Evolutionary conservation across 371 early-diverging fungal species (phyloP).

Genomic region (Rhizopus sp.): DNA sequence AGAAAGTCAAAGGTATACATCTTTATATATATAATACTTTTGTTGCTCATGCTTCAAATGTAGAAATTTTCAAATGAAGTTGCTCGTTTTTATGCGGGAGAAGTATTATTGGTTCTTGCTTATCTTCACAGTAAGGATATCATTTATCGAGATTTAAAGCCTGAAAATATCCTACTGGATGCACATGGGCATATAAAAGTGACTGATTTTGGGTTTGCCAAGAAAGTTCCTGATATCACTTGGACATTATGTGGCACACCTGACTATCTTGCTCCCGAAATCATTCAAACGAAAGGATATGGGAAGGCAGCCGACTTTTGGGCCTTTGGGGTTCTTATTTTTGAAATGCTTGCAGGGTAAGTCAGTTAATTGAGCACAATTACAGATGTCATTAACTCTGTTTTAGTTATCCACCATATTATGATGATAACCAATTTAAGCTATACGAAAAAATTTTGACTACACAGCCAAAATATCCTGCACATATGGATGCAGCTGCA

Average conservation of each 20-base stretch:
- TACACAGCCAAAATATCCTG: constrained; percentile 86
- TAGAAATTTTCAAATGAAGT: constrained; percentile 85
- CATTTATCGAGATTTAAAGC: constrained; percentile 86
- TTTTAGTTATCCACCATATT: constrained; percentile 82
- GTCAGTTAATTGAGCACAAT: not conserved
- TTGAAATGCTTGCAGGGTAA: constrained; percentile 70
- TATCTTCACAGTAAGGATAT: constrained; percentile 82
- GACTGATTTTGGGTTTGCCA: constrained; percentile 96
- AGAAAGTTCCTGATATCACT: constrained; percentile 52
- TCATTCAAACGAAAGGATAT: constrained; percentile 95
- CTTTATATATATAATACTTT: not conserved
- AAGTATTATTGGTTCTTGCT: constrained; percentile 67
- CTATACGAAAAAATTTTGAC: constrained; percentile 94
- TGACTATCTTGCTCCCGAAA: constrained; percentile 97
- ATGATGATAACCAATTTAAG: constrained; percentile 87
- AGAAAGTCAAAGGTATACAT: constrained; percentile 32
- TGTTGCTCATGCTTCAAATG: not conserved
- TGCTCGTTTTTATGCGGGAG: constrained; percentile 81
- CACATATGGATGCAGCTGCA: constrained; percentile 84
- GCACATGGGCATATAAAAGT: constrained; percentile 88
- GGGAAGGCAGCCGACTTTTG: constrained; percentile 98
- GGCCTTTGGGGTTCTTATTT: constrained; percentile 96
- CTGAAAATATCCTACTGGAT: constrained; percentile 83
- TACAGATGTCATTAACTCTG: not conserved
- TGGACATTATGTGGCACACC: constrained; percentile 98